These are phyloP conservation scores for Rhynchospora pubera DNA, from an alignment of 176 grass and related monocot genomes.

Conservation along the genomic window DNA sequence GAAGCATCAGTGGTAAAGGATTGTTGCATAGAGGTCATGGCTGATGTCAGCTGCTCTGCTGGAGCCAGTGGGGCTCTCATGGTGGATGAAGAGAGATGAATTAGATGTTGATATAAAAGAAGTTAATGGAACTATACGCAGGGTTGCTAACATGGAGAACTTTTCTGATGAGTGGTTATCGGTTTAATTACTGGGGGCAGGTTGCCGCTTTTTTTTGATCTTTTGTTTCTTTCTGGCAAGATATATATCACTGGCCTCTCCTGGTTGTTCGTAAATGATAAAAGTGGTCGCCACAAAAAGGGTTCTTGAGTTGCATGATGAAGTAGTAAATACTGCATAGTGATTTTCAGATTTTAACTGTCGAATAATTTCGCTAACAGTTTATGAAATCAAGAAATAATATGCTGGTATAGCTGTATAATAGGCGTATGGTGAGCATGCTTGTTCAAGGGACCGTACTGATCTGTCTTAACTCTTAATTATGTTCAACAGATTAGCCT, in stretches of 20 bases:
- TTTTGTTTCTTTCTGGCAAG: constrained; percentile 14
- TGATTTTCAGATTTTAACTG: no score
- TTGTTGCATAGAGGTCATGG: constrained; percentile 30
- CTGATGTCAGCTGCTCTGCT: constrained; percentile 10
- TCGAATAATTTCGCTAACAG: no score
- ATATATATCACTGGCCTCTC: constrained; percentile 3
- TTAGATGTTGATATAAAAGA: background rate
- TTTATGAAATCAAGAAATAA: no score
- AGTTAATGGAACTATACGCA: background rate
- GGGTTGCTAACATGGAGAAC: background rate
- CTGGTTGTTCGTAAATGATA: constrained; percentile 15
- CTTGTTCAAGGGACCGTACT: no score
- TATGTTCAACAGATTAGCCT: no score
- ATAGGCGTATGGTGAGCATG: no score
- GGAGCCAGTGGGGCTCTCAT: background rate
- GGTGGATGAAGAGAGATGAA: background rate
- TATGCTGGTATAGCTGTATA: no score
- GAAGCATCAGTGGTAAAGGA: constrained; percentile 58
- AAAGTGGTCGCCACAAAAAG: background rate
- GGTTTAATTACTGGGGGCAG: constrained; percentile 9
- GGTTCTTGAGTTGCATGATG: background rate
- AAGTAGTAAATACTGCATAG: background rate
- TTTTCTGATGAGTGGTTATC: constrained; percentile 3
- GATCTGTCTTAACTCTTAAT: no score
- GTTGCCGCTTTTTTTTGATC: background rate